These are phyloP conservation scores for Pseudogymnoascus sp. DNA, from an alignment of 2,329 filamentous ascomycete genomes.

Conservation along the genomic window DNA sequence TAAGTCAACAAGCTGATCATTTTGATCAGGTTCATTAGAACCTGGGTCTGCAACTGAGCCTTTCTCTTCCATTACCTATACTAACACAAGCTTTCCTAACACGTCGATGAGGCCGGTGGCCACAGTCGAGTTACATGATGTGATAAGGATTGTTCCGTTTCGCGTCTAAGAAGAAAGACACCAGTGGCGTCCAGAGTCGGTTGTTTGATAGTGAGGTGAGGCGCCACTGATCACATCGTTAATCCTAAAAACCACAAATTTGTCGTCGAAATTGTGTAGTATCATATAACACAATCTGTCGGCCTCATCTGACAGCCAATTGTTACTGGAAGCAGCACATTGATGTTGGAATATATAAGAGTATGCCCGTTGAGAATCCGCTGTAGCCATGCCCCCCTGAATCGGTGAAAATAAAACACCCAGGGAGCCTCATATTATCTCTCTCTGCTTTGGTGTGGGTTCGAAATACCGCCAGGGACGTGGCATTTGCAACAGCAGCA, in stretches of 20 bases:
- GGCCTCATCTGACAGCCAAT: background rate
- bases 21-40: background rate
- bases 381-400: background rate
- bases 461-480: no score
- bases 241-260: background rate
- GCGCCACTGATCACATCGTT: background rate
- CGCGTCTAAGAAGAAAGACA: background rate
- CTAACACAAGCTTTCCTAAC: background rate
- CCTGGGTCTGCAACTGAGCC: no score
- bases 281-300: constrained; percentile 25
- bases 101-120: background rate
- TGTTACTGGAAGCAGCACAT: background rate
- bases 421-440: no score
- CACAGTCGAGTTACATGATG: background rate
- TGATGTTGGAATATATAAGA: background rate
- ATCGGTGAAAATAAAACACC: no score
- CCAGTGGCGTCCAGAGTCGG: background rate
- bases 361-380: background rate
- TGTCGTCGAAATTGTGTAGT: constrained; percentile 29
- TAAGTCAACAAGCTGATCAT: background rate
- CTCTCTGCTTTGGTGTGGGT: no score
- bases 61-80: background rate
- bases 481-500: no score
- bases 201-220: background rate
- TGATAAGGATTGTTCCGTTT: background rate